Base-by-base conservation (phyloP, 768 basidiomycete genomes). In the Grammothele lineata region DNA sequence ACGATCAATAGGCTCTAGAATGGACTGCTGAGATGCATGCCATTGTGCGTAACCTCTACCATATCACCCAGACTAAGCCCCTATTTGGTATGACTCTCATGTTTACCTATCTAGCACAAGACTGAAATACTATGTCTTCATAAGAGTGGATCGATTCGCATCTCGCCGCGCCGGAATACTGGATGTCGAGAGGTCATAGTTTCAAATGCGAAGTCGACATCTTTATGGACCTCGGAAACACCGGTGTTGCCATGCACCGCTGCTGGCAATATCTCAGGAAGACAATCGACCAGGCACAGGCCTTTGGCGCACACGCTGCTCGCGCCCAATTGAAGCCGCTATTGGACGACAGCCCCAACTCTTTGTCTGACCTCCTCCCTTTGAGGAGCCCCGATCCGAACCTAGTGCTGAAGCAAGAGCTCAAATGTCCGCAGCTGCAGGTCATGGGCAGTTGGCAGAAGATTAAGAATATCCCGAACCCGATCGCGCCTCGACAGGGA, bases 211-310 rank as follows among this genome's bases (percentile, higher is more conserved):
- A 55, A 5, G 60, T 61, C 3, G 61, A 64, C 3, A 40, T 67
- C 12, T 65, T 66, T 48, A 36, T 59, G 3, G 45, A 48, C 0
- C 62, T 72, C 0, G 66, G 66, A 0, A 72, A 71, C 43, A 66
- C 70, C 1, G 66, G 59, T 0, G 53, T 62, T 2, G 67, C 63
- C 39, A 44, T 17, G 33, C 47, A 7, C 37, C 47, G 33, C 4
- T n/a, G n/a, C n/a, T n/a, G n/a, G n/a, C n/a, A n/a, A 9, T 5
- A 23, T 7, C 27, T 30, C 27, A 7, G 14, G 27, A n/a, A n/a
- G n/a, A n/a, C n/a, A n/a, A n/a, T n/a, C n/a, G n/a, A n/a, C n/a
- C n/a, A n/a, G n/a, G n/a, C n/a, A n/a, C n/a, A n/a, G n/a, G n/a
- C n/a, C n/a, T n/a, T n/a, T n/a, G n/a, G n/a, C n/a, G n/a, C n/a